phyloP scores from a whole-genome alignment of 2,329 filamentous ascomycete genomes.

The Lecanoromycetidae sp. region DNA sequence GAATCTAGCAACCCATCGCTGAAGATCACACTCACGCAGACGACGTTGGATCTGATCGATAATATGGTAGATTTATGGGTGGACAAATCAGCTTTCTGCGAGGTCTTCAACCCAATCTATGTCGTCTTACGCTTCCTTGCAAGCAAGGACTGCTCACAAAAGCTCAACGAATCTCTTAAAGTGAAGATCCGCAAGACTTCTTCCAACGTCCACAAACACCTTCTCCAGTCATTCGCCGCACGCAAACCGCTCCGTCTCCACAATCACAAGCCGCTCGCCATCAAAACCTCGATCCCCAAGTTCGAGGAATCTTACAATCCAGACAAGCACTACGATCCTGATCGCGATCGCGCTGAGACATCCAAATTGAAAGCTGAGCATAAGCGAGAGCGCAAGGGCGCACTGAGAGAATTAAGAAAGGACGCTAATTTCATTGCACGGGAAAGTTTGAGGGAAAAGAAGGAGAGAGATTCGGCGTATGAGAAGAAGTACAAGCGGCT shows the following conservation, averaged over 20 bases:
- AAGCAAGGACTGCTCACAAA: slow-evolving; percentile 40
- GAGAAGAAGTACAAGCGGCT: slow-evolving; percentile 91
- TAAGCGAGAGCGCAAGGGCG: slow-evolving; percentile 91
- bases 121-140: slow-evolving; percentile 49
- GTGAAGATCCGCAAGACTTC: slow-evolving; percentile 25
- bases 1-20: slow-evolving; percentile 29
- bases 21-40: slow-evolving; percentile 50
- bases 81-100: slow-evolving; percentile 59
- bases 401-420: slow-evolving; percentile 85
- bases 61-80: slow-evolving; percentile 62
- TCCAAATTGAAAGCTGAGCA: slow-evolving; percentile 79
- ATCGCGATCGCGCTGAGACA: slow-evolving; percentile 75
- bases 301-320: slow-evolving; percentile 95
- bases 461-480: slow-evolving; percentile 82
- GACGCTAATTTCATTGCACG: slow-evolving; percentile 88
- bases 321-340: slow-evolving; percentile 91
- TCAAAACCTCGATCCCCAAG: slow-evolving; percentile 79
- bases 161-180: slow-evolving; percentile 34
- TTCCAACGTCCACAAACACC: slow-evolving; percentile 39
- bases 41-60: slow-evolving; percentile 54
- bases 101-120: slow-evolving; percentile 60
- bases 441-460: slow-evolving; percentile 84
- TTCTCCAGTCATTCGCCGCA: slow-evolving; percentile 49
- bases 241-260: slow-evolving; percentile 79
- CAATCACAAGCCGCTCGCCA: slow-evolving; percentile 74